Conservation (phyloP, 495 filamentous ascomycete species). For the Tuber microsphaerosporum region DNA sequence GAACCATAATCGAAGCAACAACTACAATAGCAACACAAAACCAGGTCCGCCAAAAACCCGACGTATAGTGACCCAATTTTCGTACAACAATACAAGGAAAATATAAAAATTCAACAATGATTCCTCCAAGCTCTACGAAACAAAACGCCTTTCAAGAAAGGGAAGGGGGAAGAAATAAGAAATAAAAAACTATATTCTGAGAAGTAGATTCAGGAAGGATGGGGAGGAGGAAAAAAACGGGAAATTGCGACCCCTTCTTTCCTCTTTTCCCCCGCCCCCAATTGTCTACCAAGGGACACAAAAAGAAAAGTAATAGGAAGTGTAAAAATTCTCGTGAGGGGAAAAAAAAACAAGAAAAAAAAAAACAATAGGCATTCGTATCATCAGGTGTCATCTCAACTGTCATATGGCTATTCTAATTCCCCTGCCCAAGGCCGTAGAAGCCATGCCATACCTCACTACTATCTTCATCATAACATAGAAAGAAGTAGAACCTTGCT, state of each 20-base stretch:
- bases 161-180: not conserved
- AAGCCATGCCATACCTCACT: not conserved
- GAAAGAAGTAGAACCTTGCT: not conserved
- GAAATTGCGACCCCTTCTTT: not conserved
- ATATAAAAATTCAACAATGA: not conserved
- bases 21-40: not conserved
- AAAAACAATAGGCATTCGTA: not conserved
- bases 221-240: too few relatives aligned
- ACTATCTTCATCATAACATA: not conserved
- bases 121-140: slow-evolving; percentile 2
- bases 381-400: not conserved
- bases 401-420: slow-evolving; percentile 4
- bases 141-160: not conserved
- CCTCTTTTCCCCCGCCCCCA: not conserved
- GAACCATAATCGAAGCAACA: not conserved
- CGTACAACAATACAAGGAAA: not conserved
- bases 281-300: not conserved
- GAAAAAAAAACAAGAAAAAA: not conserved
- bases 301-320: not conserved
- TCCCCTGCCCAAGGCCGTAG: not conserved
- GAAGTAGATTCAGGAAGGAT: not conserved
- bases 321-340: not conserved
- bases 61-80: not conserved
- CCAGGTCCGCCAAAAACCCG: not conserved
- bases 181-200: not conserved